Evolutionary conservation across 2,329 filamentous ascomycete species (phyloP), one percentile per base, ranked within the genome.

Genomic region (Pseudocercospora vitis): DNA sequence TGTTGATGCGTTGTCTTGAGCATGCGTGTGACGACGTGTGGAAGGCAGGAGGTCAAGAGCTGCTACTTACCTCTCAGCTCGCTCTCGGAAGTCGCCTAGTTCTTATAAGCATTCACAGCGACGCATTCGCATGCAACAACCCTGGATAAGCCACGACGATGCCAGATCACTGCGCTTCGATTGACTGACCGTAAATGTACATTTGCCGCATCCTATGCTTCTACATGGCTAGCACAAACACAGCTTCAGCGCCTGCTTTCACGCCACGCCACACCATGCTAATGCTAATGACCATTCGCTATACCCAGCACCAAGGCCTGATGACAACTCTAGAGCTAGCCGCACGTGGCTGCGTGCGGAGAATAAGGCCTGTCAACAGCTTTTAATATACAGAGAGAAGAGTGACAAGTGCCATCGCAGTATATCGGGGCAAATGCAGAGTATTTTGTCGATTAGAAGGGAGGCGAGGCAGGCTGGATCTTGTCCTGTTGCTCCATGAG

Each of bases 401-500:
- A 60, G 53, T 55, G 48, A 52, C 48, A 48, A 50, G 35, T n/a
- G 12, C 40, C 18, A 31, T 24, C 35, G 31, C 11, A 23, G 19
- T 42, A 21, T 48, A 31, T 45, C 47, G 48, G 45, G 18, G 28
- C 28, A 6, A 12, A 29, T 29, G 28, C 28, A 6, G 28, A 29
- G 16, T 4, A 9, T n/a, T n/a, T n/a, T n/a, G 33, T 8, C 33
- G 32, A 42, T 61, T 68, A 70, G 58, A 69, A 70, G 2, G 68
- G 68, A 35, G 67, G 67, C 37, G 61, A 63, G 14, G 78, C 78
- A 57, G 78, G 77, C 56, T 73, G 71, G 55, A 76, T 65, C 62
- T 74, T 72, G 60, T 71, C 71, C 73, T 91, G 87, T 75, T 91
- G 87, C 73, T 91, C 87, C 80, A 94, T 88, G 63, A 95, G 78